Base-by-base conservation (phyloP, 2,329 filamentous ascomycete genomes). In the Chaetothyriales sp. region DNA sequence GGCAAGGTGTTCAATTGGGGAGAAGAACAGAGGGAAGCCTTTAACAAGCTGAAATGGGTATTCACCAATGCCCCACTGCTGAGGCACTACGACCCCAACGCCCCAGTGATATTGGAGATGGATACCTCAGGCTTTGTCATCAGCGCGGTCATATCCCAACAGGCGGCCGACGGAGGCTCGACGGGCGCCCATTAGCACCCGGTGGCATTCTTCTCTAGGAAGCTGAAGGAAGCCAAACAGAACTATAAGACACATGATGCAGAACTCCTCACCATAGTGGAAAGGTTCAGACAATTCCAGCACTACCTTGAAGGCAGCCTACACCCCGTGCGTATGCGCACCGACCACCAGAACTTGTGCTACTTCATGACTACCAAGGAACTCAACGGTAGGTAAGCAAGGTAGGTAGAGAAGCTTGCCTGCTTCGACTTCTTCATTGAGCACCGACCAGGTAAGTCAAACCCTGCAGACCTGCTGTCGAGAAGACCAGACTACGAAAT, bases 291-390 rank as follows among this genome's bases (percentile, higher is more conserved):
- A 50, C 48, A 60, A 53, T 64, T 54, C 54, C 52, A 54, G 50
- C 53, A 53, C 9, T 62, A 63, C 44, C 47, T 64, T 6, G 47
- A 57, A 48, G 44, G 46, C 25, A 51, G 47, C 51, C 48, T 51
- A 43, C 44, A 25, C 19, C 44, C 26, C 44, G 46, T 44, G 20
- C 28, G 48, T 44, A 20, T 53, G 2, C 18, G 53, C 15, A 53
- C 51, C 20, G 53, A 62, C 50, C 50, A 65, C 51, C 58, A 61
- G 47, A 64, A 64, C 25, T 46, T 66, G 18, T 43, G 51, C 18
- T 59, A 59, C 44, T 66, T 66, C 49, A 63, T 55, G 8, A 60
- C 49, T 2, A 61, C 39, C 4, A 61, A 61, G 48, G 39, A 51
- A 3, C 46, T 66, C 5, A 65, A 59, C 50, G 28, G 49, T 48